Percentiles rank a stretch among this genome's conserved stretches.
phyloP scores from a whole-genome alignment of 2,329 filamentous ascomycete genomes.

The Stylonectria norvegica region DNA sequence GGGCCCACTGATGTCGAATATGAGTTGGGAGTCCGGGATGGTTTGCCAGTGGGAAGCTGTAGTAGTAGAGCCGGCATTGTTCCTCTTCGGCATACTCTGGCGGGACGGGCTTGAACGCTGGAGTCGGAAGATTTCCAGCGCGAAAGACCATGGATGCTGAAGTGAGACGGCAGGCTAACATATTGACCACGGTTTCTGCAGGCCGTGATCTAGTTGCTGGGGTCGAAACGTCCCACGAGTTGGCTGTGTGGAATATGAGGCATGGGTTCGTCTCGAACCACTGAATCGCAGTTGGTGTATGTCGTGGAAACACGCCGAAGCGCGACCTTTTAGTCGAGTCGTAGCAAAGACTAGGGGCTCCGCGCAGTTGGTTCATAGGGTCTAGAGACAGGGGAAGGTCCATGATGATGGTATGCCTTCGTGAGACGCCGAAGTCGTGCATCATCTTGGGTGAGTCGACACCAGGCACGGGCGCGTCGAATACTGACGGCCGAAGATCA shows the following conservation, averaged over 20 bases:
- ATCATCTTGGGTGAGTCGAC: slow-evolving; percentile 66
- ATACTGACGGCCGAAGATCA: too few species aligned
- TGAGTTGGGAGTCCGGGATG: slow-evolving; percentile 15
- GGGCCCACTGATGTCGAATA: slow-evolving; percentile 61
- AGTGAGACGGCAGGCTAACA: slow-evolving; percentile 65
- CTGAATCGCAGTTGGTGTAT: slow-evolving; percentile 51
- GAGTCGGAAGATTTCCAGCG: slow-evolving; percentile 52
- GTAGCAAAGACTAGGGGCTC: slow-evolving; percentile 47
- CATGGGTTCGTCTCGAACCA: slow-evolving; percentile 69
- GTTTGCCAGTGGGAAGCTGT: slow-evolving; percentile 51
- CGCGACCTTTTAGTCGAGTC: slow-evolving; percentile 55
- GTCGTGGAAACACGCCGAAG: slow-evolving; percentile 66
- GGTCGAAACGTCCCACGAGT: slow-evolving; percentile 56
- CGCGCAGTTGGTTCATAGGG: slow-evolving; percentile 48
- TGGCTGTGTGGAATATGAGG: slow-evolving; percentile 70
- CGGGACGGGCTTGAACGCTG: background rate
- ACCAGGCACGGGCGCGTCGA: slow-evolving; percentile 50
- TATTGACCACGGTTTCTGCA: slow-evolving; percentile 44
- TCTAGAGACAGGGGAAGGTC: slow-evolving; percentile 66
- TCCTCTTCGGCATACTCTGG: slow-evolving; percentile 49
- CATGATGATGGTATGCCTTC: slow-evolving; percentile 61
- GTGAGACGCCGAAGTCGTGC: slow-evolving; percentile 71
- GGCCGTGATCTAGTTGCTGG: background rate
- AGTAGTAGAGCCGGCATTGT: slow-evolving; percentile 69
- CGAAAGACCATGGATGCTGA: slow-evolving; percentile 63